Evolutionary conservation across 345 rosid species (phyloP), one percentile per base, ranked within the genome.

Genomic region (Acer yangbiense): DNA sequence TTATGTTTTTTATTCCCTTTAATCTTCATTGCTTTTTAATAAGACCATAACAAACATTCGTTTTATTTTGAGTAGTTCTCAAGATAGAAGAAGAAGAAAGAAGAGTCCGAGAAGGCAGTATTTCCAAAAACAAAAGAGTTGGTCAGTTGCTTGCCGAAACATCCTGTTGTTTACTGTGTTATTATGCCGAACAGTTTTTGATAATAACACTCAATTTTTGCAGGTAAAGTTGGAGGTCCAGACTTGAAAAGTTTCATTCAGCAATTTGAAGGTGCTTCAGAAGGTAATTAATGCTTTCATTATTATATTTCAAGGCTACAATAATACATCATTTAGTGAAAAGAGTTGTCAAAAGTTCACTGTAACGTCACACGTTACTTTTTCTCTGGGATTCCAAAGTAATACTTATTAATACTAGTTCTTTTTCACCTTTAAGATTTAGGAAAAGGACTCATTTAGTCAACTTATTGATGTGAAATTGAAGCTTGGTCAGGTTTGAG

Each of bases 191-290:
- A 61, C 70, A 71, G 44, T 17, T 65, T 48, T 57, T 78, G 65
- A 79, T 32, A 55, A 35, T 43, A 35, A 75, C 17, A 9, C 65
- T 69, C 4, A 72, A 32, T 50, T 46, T 82, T 52, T 78, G 69
- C 73, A 94, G 97, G 92, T 83, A 88, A 90, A 86, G 82, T 69
- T 81, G 92, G 86, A 60, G 97, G 95, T 79, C 97, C 97, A 77
- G 91, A 96, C 86, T 82, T 94, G 88, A 80, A 87, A 83, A 92
- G 98, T 87, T 96, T 96, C 85, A 85, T 96, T 73, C 86, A 72
- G 74, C 97, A 94, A 69, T 88, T 96, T 80, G 97, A 97, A 68
- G 73, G 83, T 70, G 78, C 85, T 84, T 74, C 88, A 65, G 85
- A 83, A 84, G 99, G 99, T 96, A 83, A 17, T 16, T 5, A 46